Evolutionary conservation across 306 rosid genomes (phyloP), one percentile per base, ranked within the genome.

Genomic region (Mimosa pudica): DNA sequence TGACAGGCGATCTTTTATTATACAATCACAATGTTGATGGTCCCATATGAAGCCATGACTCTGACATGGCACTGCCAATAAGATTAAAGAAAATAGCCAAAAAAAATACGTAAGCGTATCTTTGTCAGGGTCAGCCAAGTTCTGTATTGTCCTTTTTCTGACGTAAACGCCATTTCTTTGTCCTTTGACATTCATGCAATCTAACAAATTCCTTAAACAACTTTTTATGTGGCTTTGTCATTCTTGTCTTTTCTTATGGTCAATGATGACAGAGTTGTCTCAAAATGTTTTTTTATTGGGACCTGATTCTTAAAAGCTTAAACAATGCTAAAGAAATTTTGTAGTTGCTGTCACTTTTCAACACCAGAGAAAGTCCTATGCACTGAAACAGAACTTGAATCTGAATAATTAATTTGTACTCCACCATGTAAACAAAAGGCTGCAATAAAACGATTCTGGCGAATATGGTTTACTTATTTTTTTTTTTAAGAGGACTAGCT

Each of bases 21-120:
- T 41, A 8, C 32, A 67, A 42, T 0, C 11, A 41, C 32, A 41
- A 3, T 8, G 48, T 24, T 7, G 46, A 33, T 70, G 74, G 74
- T 70, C 74, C 74, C 57, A 10, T 68, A 42, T 44, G n/a, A 1
- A 8, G 42, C 35, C 17, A 20, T 20, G 41, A 70, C 18, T 45
- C 73, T 45, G 49, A 70, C 74, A 32, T 45, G 74, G 74, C 74
- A 48, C 38, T 45, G 41, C 74, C 17, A 10, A 70, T 70, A 0
- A 70, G 55, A 7, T 70, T 48, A 10, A 0, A 70, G 46, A 5
- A 69, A 70, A 46, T 0, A 33, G 70, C 20, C 46, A 64, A 64
- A 13, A 24, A 24, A 1, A 13, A 9, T 46, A n/a, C 74, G 32
- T 7, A 32, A 70, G 41, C 76, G 48, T 35, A 51, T 72, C 76